Evolutionary conservation across 179 eudicot species (phyloP).

Genomic region (Patellifolia procumbens): DNA sequence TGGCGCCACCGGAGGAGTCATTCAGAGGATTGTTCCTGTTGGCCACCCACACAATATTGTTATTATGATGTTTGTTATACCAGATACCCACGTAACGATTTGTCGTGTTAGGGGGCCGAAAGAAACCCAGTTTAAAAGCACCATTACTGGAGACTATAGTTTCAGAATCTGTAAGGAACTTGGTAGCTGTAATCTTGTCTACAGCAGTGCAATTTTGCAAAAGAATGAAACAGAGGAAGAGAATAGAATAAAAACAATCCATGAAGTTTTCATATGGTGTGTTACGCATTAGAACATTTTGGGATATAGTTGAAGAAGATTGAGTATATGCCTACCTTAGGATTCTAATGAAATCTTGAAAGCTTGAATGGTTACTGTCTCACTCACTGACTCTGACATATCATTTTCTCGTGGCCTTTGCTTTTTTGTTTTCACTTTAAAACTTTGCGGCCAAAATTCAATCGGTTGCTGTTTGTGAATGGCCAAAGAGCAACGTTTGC

Average conservation of each 20-base stretch:
- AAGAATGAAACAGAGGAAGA: neutral
- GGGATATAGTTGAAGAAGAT: no score
- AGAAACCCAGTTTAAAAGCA: constrained; percentile 20
- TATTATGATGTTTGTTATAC: neutral
- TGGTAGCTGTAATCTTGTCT: neutral
- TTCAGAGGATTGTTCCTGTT: constrained; percentile 14
- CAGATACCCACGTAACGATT: constrained; percentile 18
- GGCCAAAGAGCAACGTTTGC: neutral
- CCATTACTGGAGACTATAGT: constrained; percentile 18
- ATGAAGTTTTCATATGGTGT: neutral
- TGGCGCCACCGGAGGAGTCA: constrained; percentile 1
- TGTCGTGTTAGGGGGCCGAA: constrained; percentile 14
- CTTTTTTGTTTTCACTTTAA: neutral
- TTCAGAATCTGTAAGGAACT: constrained; percentile 14
- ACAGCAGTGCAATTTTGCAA: neutral
- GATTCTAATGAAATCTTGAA: no score
- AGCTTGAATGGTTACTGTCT: neutral
- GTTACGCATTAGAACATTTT: neutral
- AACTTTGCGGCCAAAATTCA: neutral
- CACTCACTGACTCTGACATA: neutral
- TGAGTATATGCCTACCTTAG: no score
- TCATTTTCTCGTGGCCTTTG: neutral
- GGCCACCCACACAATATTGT: constrained; percentile 24
- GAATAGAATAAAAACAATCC: neutral
- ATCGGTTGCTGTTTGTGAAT: neutral